Conservation (phyloP, 108 stramenopile species). For the Skeletonema grethae region DNA sequence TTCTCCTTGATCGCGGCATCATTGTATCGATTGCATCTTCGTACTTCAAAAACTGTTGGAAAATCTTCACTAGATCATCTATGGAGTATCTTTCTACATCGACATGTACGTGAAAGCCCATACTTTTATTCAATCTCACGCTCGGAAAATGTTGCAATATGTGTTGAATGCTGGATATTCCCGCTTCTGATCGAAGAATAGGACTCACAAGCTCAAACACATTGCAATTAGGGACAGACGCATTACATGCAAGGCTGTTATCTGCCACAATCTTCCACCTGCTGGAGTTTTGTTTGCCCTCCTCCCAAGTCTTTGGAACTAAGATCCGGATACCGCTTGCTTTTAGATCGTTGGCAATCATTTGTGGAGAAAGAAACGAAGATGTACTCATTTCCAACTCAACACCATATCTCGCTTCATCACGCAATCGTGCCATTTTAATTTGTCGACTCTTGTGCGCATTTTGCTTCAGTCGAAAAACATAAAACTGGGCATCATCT, state of each 20-base stretch:
- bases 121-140: slow-evolving; percentile 15
- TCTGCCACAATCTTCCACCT: slow-evolving; percentile 23
- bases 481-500: slow-evolving; percentile 21
- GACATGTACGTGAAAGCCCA: slow-evolving; percentile 23
- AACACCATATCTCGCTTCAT: slow-evolving; percentile 5
- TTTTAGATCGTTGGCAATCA: neutral
- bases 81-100: slow-evolving; percentile 11
- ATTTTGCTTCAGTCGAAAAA: slow-evolving; percentile 20
- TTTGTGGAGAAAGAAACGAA: neutral
- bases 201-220: slow-evolving; percentile 28
- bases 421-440: slow-evolving; percentile 9
- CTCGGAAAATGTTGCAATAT: slow-evolving; percentile 4
- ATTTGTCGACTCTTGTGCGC: neutral
- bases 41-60: slow-evolving; percentile 18
- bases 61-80: slow-evolving; percentile 9
- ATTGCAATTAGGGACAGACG: slow-evolving; percentile 15
- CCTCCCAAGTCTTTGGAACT: slow-evolving; percentile 1
- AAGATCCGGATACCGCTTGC: neutral
- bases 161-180: neutral
- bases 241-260: slow-evolving; percentile 9
- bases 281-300: neutral
- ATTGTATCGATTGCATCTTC: slow-evolving; percentile 21
- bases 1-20: slow-evolving; percentile 21
- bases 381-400: slow-evolving; percentile 13
- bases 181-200: slow-evolving; percentile 15